Conservation (phyloP, 2,329 filamentous ascomycete species). For the Fusarium nodosum region DNA sequence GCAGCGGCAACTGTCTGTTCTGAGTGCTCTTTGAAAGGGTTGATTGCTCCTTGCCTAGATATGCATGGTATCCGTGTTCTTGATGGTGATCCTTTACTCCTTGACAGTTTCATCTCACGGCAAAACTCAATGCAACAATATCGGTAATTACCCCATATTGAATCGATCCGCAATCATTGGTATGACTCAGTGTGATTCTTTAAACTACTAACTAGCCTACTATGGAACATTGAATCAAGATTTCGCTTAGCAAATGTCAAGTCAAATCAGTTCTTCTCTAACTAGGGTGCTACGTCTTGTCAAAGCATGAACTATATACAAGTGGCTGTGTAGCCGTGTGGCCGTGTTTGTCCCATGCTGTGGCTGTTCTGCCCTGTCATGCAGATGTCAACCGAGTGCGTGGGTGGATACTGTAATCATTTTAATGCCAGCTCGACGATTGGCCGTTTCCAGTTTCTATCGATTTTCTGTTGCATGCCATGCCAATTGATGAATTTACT, state of each 20-base stretch:
- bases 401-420: slow-evolving; percentile 29
- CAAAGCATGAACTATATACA: slow-evolving; percentile 11
- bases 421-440: slow-evolving; percentile 33
- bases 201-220: slow-evolving; percentile 4
- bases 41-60: not conserved
- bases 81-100: not conserved
- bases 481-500: not conserved
- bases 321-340: slow-evolving; percentile 35
- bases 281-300: not conserved
- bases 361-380: slow-evolving; percentile 31
- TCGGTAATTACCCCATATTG: slow-evolving; percentile 26
- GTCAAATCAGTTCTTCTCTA: slow-evolving; percentile 6
- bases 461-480: slow-evolving; percentile 20
- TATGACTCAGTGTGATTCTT: slow-evolving; percentile 7
- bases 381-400: slow-evolving; percentile 35
- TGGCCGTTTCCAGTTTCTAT: slow-evolving; percentile 19
- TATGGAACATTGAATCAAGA: slow-evolving; percentile 9
- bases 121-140: slow-evolving; percentile 2
- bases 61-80: not conserved
- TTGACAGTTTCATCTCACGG: slow-evolving; percentile 23
- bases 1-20: not conserved
- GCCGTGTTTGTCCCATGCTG: slow-evolving; percentile 26
- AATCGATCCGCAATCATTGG: slow-evolving; percentile 17
- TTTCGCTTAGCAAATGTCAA: slow-evolving; percentile 22
- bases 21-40: not conserved